Evolutionary conservation across 345 rosid genomes (phyloP), one percentile per base, ranked within the genome.

Genomic region (Gossypium arboreum): DNA sequence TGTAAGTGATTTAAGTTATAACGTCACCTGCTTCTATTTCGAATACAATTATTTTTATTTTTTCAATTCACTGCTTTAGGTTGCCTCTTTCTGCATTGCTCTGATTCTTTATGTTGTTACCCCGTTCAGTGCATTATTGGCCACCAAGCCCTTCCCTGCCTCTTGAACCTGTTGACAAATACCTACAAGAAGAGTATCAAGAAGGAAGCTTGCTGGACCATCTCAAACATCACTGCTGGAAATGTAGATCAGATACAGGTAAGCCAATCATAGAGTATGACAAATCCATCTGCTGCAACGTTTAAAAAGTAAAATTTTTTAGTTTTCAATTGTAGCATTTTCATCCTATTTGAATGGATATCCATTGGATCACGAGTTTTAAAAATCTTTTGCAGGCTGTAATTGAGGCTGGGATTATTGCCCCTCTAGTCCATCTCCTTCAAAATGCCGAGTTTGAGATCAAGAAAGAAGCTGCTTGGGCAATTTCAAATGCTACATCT

Each of bases 161-260:
- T 92, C 63, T 50, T 85, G 74, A 79, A 80, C 75, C 77, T 92
- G 62, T 57, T 92, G 77, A 84, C 84, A 12, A 73, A 80, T 47
- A 80, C 81, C 51, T 80, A 85, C 78, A 90, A 87, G 83, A 92
- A 85, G 82, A 90, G 94, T 76, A 90, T 92, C 68, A 92, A 90
- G 84, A 92, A 88, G 83, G 97, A 92, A 85, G 86, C 95, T 60
- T 89, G 93, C 69, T 92, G 97, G 97, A 90, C 97, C 51, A 87
- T 92, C 71, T 92, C 97, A 27, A 92, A 90, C 79, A 92, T 92
- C 60, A 90, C 97, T 24, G 97, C 97, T 79, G 95, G 97, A n/a
- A 90, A 80, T 79, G 57, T 78, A 48, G 85, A 79, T 75, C 97
- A 92, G 82, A 92, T 92, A 75, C 97, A 90, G 92, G 97, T 88